These are phyloP conservation scores for Zizania palustris DNA, from an alignment of 202 grass and related monocot genomes.

Conservation along the genomic window DNA sequence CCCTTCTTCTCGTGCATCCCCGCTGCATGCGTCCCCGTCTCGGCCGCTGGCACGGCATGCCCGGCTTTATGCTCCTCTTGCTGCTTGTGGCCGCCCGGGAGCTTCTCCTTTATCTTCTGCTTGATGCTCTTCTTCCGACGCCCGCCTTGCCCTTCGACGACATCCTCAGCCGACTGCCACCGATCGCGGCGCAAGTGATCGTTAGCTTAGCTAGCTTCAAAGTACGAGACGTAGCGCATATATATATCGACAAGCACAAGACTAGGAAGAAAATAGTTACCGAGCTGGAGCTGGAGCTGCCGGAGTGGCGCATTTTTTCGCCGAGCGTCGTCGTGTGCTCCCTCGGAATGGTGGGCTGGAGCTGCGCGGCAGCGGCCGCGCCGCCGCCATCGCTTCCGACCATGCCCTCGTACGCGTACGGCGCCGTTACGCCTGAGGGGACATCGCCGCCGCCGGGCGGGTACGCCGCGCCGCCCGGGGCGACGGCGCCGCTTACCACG, in stretches of 20 bases:
- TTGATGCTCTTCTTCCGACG: conserved; percentile 75
- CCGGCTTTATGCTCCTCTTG: conserved; percentile 38
- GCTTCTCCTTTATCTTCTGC: conserved; percentile 83
- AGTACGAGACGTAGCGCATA: neutral
- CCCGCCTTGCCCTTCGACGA: conserved; percentile 58
- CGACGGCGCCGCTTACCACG: neutral
- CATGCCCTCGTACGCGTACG: conserved; percentile 37
- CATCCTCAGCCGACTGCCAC: conserved; percentile 57
- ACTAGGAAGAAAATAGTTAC: conserved; percentile 13
- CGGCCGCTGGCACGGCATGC: neutral
- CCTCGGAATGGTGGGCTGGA: conserved; percentile 28
- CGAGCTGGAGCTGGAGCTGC: conserved; percentile 67
- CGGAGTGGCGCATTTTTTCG: conserved; percentile 52
- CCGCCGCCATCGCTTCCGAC: neutral
- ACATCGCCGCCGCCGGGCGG: conserved; percentile 18
- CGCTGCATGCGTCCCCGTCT: conserved; percentile 38
- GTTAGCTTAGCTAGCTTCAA: neutral
- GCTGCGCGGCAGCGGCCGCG: conserved; percentile 35
- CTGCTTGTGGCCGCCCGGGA: conserved; percentile 61
- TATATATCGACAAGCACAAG: neutral
- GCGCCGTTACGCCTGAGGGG: conserved; percentile 14
- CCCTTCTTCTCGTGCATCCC: conserved; percentile 76
- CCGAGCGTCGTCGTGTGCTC: conserved; percentile 36
- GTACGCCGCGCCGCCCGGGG: neutral
- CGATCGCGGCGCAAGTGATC: neutral